These are phyloP conservation scores for Ustilaginoidea virens DNA, from an alignment of 2,329 filamentous ascomycete genomes.

Conservation along the genomic window DNA sequence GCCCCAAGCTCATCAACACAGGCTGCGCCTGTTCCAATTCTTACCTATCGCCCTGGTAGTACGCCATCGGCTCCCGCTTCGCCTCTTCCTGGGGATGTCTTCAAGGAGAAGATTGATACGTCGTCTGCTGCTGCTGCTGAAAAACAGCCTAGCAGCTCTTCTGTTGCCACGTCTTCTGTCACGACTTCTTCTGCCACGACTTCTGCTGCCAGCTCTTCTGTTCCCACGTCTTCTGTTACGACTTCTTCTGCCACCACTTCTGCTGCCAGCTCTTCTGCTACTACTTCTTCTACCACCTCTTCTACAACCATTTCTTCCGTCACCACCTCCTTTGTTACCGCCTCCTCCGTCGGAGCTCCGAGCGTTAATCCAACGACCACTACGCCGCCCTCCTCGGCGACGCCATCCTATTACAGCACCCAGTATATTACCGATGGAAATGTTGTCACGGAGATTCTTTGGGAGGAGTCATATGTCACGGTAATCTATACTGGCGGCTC, in stretches of 20 bases:
- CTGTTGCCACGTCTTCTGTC: not conserved
- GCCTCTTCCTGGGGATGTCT: constrained; percentile 27
- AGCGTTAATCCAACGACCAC: not conserved
- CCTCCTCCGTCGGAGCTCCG: too few species aligned
- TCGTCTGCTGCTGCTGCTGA: not conserved
- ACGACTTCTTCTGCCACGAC: constrained; percentile 1
- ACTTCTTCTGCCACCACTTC: constrained; percentile 1
- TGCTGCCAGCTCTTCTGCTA: too few species aligned
- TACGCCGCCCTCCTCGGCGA: not conserved
- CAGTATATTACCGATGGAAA: constrained; percentile 34
- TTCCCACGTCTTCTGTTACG: not conserved
- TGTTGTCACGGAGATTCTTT: constrained; percentile 39
- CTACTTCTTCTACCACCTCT: constrained; percentile 6
- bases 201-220: not conserved
- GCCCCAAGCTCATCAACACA: constrained; percentile 1
- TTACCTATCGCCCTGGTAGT: constrained; percentile 22
- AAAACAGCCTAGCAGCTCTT: too few species aligned
- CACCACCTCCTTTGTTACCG: too few species aligned
- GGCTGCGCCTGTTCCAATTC: constrained; percentile 8
- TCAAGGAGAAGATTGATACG: constrained; percentile 16
- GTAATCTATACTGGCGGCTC: constrained; percentile 29
- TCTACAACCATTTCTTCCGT: too few species aligned
- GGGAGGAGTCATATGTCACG: constrained; percentile 38
- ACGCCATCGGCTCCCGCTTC: constrained; percentile 15
- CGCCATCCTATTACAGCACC: constrained; percentile 27